Evolutionary conservation across 164 flowering plant genomes (phyloP), one percentile per base, ranked within the genome.

Genomic region (Chloranthus sessilifolius): DNA sequence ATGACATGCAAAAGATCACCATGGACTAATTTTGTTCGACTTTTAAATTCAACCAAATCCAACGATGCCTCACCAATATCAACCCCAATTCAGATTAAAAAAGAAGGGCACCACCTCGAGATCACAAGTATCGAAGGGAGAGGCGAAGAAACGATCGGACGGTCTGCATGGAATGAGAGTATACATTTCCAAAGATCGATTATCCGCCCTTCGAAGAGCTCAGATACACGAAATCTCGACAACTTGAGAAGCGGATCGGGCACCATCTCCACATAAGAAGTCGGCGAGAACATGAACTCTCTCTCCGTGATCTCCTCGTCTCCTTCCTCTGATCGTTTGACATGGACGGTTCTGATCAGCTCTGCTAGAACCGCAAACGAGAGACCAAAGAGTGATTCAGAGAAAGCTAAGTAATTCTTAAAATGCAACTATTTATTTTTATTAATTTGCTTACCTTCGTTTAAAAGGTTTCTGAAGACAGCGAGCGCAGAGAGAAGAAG

Each of bases 291-390:
- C 53, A 52, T 20, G 36, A 52, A 52, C 29, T 63, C 67, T 45
- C 58, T 57, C 35, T 63, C 57, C 47, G 29, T 36, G 1, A 41
- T 17, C 9, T 30, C 38, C 16, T 46, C 48, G 1, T 47, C 30
- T 16, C 57, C 58, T 25, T 52, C 67, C 11, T 56, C 56, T 16
- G 38, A 41, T 38, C 27, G 35, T 19, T 50, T 30, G 19, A 56
- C 48, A 56, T 63, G 58, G n/a, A 63, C 12, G 28, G 44, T 51
- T 27, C 67, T 63, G 7, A 57, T 52, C 47, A 63, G 25, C 43
- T 63, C 62, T 45, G 55, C 7, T 2, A 35, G 26, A n/a, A 22
- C 28, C 36, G 26, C 47, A 42, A 2, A 53, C n/a, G 9, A 30
- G 14, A 43, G 22, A 24, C 14, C 14, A 19, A 3, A 36, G 16